A percentile compares a stretch with the other conserved stretches of the same genome.
These are phyloP conservation scores for Stachybotrys chartarum DNA, from an alignment of 2,329 filamentous ascomycete genomes.

Conservation along the genomic window DNA sequence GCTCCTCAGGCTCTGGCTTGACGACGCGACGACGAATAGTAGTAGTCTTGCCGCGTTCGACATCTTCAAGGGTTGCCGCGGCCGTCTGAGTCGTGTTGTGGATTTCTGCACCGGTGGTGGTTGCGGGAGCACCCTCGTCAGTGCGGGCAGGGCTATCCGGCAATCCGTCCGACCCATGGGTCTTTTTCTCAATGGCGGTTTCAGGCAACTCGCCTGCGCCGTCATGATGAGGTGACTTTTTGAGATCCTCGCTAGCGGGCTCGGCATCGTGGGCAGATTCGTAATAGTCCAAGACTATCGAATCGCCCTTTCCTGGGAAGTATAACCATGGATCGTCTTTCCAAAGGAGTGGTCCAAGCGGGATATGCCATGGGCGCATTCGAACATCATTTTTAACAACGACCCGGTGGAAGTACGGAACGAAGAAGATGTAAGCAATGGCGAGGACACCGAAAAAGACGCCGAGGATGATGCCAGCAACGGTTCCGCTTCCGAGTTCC, in stretches of 20 bases:
- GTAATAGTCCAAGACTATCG: constrained; percentile 19
- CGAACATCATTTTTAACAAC: constrained; percentile 22
- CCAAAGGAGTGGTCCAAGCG: constrained; percentile 25
- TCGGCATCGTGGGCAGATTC: constrained; percentile 1
- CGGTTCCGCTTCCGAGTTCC: constrained; percentile 24
- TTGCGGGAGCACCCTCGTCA: no score
- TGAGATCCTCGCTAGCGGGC: background rate
- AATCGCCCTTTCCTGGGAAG: constrained; percentile 14
- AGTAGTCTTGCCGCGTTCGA: background rate
- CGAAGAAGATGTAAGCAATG: constrained; percentile 23
- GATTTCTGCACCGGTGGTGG: background rate
- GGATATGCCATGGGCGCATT: constrained; percentile 21
- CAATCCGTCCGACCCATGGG: background rate
- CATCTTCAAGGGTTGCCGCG: background rate
- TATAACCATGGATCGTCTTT: constrained; percentile 11
- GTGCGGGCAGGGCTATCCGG: no score
- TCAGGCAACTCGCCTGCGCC: background rate
- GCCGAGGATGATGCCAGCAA: constrained; percentile 16
- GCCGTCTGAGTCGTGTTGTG: background rate
- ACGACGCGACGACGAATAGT: background rate
- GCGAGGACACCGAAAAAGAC: constrained; percentile 22
- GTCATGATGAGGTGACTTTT: background rate
- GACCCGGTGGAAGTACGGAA: constrained; percentile 25
- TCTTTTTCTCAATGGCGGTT: background rate
- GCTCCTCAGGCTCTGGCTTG: constrained; percentile 1